phyloP scores from a whole-genome alignment of 345 rosid genomes.

The Populus pruinosa region DNA sequence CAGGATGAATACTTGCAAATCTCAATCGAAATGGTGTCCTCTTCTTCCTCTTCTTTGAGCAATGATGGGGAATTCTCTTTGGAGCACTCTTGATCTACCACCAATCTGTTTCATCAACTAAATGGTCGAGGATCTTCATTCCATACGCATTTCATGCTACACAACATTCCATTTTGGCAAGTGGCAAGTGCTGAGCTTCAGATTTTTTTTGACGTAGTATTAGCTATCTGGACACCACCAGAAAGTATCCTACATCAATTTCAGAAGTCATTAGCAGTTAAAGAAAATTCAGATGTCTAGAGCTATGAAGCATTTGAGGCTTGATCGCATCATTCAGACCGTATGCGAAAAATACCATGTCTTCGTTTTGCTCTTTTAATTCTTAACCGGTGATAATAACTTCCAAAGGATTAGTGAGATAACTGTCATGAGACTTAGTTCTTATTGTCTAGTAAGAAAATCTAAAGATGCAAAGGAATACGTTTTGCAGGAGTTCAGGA shows the following conservation, averaged over 20 bases:
- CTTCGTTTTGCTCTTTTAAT: neutral
- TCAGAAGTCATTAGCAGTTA: neutral
- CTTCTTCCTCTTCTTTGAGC: conserved; percentile 16
- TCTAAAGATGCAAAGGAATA: neutral
- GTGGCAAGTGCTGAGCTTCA: conserved; percentile 1
- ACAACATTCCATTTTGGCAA: conserved; percentile 3
- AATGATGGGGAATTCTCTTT: conserved; percentile 46
- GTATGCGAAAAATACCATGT: neutral
- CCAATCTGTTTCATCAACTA: conserved; percentile 59
- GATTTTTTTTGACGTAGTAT: neutral
- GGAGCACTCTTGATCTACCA: conserved; percentile 69
- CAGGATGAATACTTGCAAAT: conserved; percentile 21
- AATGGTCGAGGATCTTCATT: neutral
- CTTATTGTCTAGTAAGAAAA: neutral
- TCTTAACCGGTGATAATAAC: neutral
- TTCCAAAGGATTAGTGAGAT: neutral
- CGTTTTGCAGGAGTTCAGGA: neutral
- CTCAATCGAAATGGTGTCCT: conserved; percentile 10
- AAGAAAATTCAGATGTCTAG: neutral
- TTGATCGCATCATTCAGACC: neutral
- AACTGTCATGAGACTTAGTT: neutral
- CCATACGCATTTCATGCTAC: neutral
- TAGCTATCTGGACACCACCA: neutral
- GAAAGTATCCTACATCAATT: neutral
- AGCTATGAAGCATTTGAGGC: neutral